Percentiles rank a stretch among this genome's conserved stretches.
Conservation (phyloP, 2,329 filamentous ascomycete genomes). For the Pseudogymnoascus destructans region DNA sequence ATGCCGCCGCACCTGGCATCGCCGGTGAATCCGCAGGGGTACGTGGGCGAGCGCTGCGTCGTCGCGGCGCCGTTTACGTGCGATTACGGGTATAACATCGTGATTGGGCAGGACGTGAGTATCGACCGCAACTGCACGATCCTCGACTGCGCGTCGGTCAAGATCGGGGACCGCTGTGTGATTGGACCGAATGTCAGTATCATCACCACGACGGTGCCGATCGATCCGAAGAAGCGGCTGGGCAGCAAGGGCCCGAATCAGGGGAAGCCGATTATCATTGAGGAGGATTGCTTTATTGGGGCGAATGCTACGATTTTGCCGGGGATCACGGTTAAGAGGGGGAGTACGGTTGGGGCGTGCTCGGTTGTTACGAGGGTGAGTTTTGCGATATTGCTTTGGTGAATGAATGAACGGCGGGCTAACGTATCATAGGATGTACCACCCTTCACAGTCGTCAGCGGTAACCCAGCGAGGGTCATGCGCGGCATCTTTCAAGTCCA, state of each 20-base stretch:
- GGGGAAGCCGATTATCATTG: conserved; percentile 62
- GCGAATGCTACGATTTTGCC: conserved; percentile 47
- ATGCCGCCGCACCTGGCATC: conserved; percentile 42
- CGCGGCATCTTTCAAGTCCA: conserved; percentile 19
- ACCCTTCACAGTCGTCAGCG: conserved; percentile 25
- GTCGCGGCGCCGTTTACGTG: conserved; percentile 85
- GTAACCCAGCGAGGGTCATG: conserved; percentile 25
- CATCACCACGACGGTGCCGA: conserved; percentile 59
- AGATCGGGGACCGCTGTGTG: conserved; percentile 63
- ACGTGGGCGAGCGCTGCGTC: conserved; percentile 59
- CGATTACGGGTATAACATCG: conserved; percentile 92
- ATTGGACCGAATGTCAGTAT: conserved; percentile 81
- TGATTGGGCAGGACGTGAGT: conserved; percentile 70
- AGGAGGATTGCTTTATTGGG: conserved; percentile 56
- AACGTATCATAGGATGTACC: conserved; percentile 24
- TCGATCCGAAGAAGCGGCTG: conserved; percentile 59
- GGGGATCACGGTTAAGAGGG: conserved; percentile 39
- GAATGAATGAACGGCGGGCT: neutral
- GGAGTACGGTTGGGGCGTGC: conserved; percentile 39
- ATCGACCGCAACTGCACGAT: conserved; percentile 77
- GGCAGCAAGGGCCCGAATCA: conserved; percentile 60
- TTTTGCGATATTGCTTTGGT: conserved; percentile 12
- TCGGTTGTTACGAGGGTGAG: conserved; percentile 41
- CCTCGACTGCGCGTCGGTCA: conserved; percentile 72
- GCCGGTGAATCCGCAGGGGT: conserved; percentile 41